Evolutionary conservation across 2,329 filamentous ascomycete genomes (phyloP).

Genomic region (Aspergillus arachidicola): DNA sequence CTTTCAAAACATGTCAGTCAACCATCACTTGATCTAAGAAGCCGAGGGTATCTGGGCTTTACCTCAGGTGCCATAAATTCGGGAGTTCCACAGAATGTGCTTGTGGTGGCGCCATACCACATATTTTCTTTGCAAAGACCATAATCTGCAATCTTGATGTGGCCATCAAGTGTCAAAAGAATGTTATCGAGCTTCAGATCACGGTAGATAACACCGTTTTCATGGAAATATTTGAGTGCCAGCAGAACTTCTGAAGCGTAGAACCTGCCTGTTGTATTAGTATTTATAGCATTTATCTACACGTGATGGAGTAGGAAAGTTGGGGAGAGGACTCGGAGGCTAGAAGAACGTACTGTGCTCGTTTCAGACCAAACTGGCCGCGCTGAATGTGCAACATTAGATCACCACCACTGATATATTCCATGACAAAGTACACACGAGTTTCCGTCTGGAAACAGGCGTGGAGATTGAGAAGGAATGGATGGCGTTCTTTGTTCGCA

Average conservation of each 20-base stretch:
- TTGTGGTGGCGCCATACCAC: slow-evolving; percentile 97
- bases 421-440: slow-evolving; percentile 98
- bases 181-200: slow-evolving; percentile 86
- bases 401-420: slow-evolving; percentile 98
- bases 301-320: background rate
- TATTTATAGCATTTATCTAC: background rate
- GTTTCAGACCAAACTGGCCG: slow-evolving; percentile 91
- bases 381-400: slow-evolving; percentile 98
- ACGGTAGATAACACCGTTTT: slow-evolving; percentile 97
- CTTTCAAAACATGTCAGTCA: slow-evolving; percentile 48
- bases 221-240: slow-evolving; percentile 98
- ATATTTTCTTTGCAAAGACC: slow-evolving; percentile 99
- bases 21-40: background rate
- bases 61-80: slow-evolving; percentile 99
- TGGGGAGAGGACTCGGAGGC: background rate
- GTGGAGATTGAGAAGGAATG: slow-evolving; percentile 91
- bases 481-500: slow-evolving; percentile 94
- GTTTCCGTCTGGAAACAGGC: slow-evolving; percentile 99
- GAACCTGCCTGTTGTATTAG: slow-evolving; percentile 61
- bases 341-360: slow-evolving; percentile 74
- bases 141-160: slow-evolving; percentile 98
- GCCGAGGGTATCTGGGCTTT: slow-evolving; percentile 31
- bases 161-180: slow-evolving; percentile 87
- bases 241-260: slow-evolving; percentile 97
- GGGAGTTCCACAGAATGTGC: slow-evolving; percentile 98